phyloP scores from a whole-genome alignment of 108 stramenopile genomes.

The Nannochloropsis granulata region DNA sequence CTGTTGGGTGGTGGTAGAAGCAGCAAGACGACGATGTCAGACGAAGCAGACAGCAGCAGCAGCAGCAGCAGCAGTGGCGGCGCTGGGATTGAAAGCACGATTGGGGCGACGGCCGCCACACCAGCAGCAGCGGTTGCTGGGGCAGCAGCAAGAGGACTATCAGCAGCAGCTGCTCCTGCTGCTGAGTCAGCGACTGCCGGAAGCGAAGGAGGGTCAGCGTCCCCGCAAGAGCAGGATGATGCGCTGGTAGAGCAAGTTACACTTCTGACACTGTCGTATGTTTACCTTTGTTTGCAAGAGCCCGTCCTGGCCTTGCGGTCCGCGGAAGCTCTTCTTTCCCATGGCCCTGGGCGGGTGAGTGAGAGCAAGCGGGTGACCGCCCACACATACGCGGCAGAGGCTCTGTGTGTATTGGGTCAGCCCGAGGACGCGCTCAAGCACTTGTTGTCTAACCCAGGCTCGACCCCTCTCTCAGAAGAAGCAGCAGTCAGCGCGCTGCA shows the following conservation, averaged over 20 bases:
- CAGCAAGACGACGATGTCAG: neutral
- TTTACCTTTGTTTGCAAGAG: slow-evolving; percentile 15
- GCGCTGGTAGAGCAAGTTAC: neutral
- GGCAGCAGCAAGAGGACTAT: neutral
- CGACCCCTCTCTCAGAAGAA: neutral
- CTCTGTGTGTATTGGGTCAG: slow-evolving; percentile 15
- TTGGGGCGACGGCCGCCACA: neutral
- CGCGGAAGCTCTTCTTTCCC: neutral
- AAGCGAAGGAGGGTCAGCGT: neutral
- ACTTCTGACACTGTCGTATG: slow-evolving; percentile 13
- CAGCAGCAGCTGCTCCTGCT: no score
- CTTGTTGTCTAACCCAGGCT: neutral
- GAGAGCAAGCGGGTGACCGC: neutral
- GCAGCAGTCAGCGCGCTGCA: neutral
- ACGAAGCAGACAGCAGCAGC: neutral
- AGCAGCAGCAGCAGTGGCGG: neutral
- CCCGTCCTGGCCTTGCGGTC: slow-evolving; percentile 9
- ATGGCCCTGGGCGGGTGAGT: neutral
- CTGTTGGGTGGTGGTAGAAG: neutral
- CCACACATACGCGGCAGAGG: slow-evolving; percentile 28
- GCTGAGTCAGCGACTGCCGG: neutral
- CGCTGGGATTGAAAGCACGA: neutral
- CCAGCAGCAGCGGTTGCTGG: neutral
- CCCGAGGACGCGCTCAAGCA: slow-evolving; percentile 20
- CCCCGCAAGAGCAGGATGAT: neutral